Base-by-base conservation (phyloP, 2,329 filamentous ascomycete genomes). In the Chaetomiaceae sp. region DNA sequence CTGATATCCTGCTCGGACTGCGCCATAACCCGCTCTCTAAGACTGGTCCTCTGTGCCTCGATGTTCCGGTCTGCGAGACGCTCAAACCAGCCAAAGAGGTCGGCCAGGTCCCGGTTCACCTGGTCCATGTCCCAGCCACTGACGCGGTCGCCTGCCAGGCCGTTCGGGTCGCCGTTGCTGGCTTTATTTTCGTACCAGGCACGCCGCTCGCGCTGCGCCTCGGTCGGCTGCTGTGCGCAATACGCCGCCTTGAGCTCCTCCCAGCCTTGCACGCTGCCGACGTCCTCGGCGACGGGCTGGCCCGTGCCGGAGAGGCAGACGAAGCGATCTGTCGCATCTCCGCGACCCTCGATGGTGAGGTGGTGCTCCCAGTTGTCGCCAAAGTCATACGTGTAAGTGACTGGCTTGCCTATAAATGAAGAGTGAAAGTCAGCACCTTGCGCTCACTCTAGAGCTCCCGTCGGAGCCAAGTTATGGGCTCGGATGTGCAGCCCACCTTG, bases 171-270 rank as follows among this genome's bases (percentile, higher is more conserved):
- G 11, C 43, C 38, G 32, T 62, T 62, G 35, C 46, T 56, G 12
- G 46, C 38, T 19, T 24, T 11, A 6, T 36, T 52, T 45, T 65
- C 60, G 34, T 57, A 63, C 61, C 61, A 65, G 20, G 42, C 26
- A 32, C 58, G 59, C 22, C 42, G 52, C 26, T 58, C 53, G 39
- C 50, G 55, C 47, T 64, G 60, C 22, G 58, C 53, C 36, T 46
- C 22, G 6, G 35, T 56, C 1, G 61, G 60, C 1, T 44, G 43
- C 20, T 27, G 10, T 5, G 59, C 51, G 14, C 53, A 49, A 47
- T 64, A 67, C 3, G 62, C 63, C 11, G 54, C 55, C 42, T 60
- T 58, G 12, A 67, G 38, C 29, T 54, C 50, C 24, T 58, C 41
- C 62, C 64, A 66, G 9, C 61, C 62, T 12, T 4, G 11, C 3